These are phyloP conservation scores for Saccharomyces hybrid DNA, from an alignment of 1,139 yeast species.

Conservation along the genomic window DNA sequence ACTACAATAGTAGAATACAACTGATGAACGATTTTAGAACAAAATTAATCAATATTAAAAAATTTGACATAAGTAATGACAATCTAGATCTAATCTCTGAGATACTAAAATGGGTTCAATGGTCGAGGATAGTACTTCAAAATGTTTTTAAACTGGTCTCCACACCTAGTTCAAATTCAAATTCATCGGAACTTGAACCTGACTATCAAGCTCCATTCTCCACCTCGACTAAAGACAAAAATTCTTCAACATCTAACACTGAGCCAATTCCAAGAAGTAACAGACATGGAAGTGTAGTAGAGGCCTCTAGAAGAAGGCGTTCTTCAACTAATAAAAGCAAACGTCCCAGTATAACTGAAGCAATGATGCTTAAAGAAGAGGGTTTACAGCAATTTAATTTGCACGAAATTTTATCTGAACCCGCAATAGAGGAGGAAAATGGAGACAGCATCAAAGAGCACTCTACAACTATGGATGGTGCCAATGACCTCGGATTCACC, in stretches of 20 bases:
- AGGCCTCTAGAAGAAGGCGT: conserved; percentile 16
- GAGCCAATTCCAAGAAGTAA: background rate
- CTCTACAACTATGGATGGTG: background rate
- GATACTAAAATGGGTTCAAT: conserved; percentile 25
- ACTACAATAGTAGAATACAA: conserved; percentile 10
- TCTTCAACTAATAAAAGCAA: conserved; percentile 24
- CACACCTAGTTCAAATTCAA: background rate
- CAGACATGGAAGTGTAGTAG: conserved; percentile 6
- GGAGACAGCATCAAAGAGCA: conserved; percentile 3
- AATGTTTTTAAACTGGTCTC: conserved; percentile 10
- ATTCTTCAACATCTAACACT: background rate
- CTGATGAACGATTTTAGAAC: conserved; percentile 29
- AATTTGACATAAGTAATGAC: conserved; percentile 28
- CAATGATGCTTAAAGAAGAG: conserved; percentile 29
- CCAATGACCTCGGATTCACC: conserved; percentile 1
- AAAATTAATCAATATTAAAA: conserved; percentile 19
- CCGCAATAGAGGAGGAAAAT: conserved; percentile 16
- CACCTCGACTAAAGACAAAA: background rate
- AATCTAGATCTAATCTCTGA: conserved; percentile 24
- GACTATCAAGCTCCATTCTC: background rate
- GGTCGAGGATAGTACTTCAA: conserved; percentile 24
- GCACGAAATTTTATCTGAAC: conserved; percentile 28
- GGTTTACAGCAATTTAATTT: conserved; percentile 30
- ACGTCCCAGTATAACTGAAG: conserved; percentile 27
- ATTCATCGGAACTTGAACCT: background rate